These are phyloP conservation scores for Acer saccharum DNA, from an alignment of 345 rosid species.

Conservation along the genomic window DNA sequence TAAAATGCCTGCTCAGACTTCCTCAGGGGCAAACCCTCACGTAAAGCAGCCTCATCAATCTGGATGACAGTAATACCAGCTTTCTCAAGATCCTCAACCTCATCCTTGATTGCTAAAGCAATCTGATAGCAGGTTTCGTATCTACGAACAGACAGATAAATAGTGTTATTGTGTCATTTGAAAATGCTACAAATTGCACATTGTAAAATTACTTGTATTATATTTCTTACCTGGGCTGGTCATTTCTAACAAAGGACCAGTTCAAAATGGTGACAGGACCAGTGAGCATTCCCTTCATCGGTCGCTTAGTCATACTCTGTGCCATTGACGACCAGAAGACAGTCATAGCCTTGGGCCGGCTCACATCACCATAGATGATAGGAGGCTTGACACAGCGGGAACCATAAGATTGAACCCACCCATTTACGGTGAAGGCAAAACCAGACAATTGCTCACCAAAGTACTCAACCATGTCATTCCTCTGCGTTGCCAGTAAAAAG, in stretches of 20 bases:
- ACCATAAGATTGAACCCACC: constrained; percentile 68
- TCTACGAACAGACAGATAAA: constrained; percentile 28
- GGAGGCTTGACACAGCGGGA: constrained; percentile 71
- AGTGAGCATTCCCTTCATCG: constrained; percentile 68
- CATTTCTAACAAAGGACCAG: constrained; percentile 64
- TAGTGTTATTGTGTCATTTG: constrained; percentile 3
- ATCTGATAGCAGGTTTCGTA: constrained; percentile 59
- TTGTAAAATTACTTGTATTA: not conserved
- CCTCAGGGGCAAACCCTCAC: constrained; percentile 60
- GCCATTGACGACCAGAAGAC: constrained; percentile 62
- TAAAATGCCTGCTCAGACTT: constrained; percentile 56
- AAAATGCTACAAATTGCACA: not conserved
- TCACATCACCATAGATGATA: constrained; percentile 60
- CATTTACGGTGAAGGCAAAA: constrained; percentile 56
- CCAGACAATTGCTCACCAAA: constrained; percentile 67
- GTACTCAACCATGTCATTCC: constrained; percentile 68
- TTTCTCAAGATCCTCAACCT: constrained; percentile 63
- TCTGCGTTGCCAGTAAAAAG: constrained; percentile 23
- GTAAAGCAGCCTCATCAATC: constrained; percentile 58
- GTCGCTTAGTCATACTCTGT: constrained; percentile 57
- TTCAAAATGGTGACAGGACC: constrained; percentile 65
- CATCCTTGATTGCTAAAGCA: constrained; percentile 61
- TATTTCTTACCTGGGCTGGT: constrained; percentile 47
- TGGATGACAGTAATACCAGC: constrained; percentile 52
- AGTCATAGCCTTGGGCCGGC: constrained; percentile 62